Base-by-base conservation (phyloP, 257 asterid species). In the Osmanthus fragrans region DNA sequence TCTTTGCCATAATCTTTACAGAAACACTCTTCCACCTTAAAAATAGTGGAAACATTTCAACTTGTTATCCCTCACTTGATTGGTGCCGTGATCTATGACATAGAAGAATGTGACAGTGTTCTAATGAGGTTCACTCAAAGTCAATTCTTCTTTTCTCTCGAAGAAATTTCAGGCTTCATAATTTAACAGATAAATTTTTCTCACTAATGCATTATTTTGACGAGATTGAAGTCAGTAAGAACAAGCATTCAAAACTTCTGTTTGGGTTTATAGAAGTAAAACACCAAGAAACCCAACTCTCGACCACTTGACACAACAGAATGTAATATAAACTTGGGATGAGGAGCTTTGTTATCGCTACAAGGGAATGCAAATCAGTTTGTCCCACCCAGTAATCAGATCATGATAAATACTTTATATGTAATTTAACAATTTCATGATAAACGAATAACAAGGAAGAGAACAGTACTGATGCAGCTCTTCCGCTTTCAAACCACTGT, bases 401-500 rank as follows among this genome's bases (percentile, higher is more conserved):
- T 63, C 7, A 63, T 8, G 21, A 63, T 25, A 23, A 63, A 63
- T 27, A 63, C 18, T 7, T 21, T n/a, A 4, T 25, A 3, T 25
- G 67, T 37, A 67, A 64, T 71, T 60, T 76, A 66, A 73, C 32
- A 45, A 45, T 49, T 23, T 74, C 64, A 30, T 40, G 40, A 78
- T 34, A 77, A 70, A 80, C 49, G 25, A 39, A 79, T 63, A 73
- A 74, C 70, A 49, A 15, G 78, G 71, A 75, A 84, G 30, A 75
- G 80, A 30, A 32, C 73, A 40, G 23, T 90, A 90, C 97, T 89
- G 80, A 40, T 45, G 88, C 12, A 74, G 90, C 90, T 79, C 96
- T 87, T 88, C 92, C 96, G 80, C 92, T 95, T 85, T 90, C 99
- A 84, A 96, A 96, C 96, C 96, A 96, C 82, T 88, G 98, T 74